Evolutionary conservation across 768 basidiomycete genomes (phyloP).

Genomic region (Lentinus tigrinus): DNA sequence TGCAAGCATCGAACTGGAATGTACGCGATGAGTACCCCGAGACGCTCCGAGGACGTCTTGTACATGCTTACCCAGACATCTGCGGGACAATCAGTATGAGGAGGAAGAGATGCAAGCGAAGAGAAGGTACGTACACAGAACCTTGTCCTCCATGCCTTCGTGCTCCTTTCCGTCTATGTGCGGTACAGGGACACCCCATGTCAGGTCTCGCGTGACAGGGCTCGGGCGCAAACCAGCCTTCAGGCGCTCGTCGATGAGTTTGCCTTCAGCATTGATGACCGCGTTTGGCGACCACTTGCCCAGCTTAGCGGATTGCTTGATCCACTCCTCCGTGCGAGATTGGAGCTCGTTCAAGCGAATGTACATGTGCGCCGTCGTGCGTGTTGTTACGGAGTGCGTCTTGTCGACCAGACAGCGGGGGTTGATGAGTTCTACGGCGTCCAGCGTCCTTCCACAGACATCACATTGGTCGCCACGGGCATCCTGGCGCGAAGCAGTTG

Average conservation of each 20-base stretch:
- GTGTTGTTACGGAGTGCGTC: conserved; percentile 72
- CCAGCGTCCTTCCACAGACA: conserved; percentile 85
- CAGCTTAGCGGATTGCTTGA: conserved; percentile 69
- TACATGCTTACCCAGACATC: conserved; percentile 85
- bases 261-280: conserved; percentile 85
- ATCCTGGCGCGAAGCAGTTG: conserved; percentile 50
- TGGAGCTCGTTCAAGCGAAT: conserved; percentile 83
- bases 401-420: conserved; percentile 92
- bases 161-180: conserved; percentile 67
- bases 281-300: conserved; percentile 94
- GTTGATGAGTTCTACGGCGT: conserved; percentile 89
- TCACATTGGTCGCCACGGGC: conserved; percentile 99
- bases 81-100: conserved; percentile 28
- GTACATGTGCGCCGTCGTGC: conserved; percentile 88
- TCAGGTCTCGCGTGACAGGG: conserved; percentile 89
- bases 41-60: not conserved
- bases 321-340: conserved; percentile 82
- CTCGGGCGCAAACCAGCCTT: conserved; percentile 84
- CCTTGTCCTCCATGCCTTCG: conserved; percentile 88
- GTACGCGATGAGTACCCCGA: not conserved
- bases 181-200: conserved; percentile 96
- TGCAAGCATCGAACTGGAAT: conserved; percentile 90
- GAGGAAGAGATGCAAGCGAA: not conserved
- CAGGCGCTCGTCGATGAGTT: conserved; percentile 86
- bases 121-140: conserved; percentile 73